These are phyloP conservation scores for Babesia bigemina DNA, from an alignment of 169 alveolate species.

Conservation along the genomic window DNA sequence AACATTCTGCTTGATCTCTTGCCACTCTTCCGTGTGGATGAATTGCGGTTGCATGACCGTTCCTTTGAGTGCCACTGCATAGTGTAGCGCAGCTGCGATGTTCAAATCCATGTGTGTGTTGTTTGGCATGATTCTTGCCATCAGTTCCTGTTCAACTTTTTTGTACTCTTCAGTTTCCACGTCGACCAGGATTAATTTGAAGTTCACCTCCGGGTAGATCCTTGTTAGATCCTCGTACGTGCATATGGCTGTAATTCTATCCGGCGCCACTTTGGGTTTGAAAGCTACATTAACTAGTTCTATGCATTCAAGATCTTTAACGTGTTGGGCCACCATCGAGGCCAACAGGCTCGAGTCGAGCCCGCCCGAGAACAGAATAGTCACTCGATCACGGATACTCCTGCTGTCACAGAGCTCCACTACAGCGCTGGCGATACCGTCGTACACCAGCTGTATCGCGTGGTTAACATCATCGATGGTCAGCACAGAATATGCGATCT, in stretches of 20 bases:
- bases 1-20: conserved; percentile 34
- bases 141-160: conserved; percentile 59
- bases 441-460: conserved; percentile 16
- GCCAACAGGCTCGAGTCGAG: conserved; percentile 74
- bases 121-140: conserved; percentile 60
- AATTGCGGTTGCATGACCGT: conserved; percentile 35
- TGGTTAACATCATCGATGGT: conserved; percentile 1
- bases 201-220: conserved; percentile 60
- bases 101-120: conserved; percentile 75
- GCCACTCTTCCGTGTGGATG: conserved; percentile 60
- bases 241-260: conserved; percentile 70
- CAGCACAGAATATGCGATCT: not conserved
- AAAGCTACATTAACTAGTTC: conserved; percentile 72
- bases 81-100: conserved; percentile 74
- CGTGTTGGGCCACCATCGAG: conserved; percentile 48
- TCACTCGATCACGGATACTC: conserved; percentile 30
- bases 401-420: conserved; percentile 9
- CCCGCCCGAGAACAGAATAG: conserved; percentile 76
- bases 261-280: conserved; percentile 67
- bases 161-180: conserved; percentile 62
- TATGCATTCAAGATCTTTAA: conserved; percentile 43
- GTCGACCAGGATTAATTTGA: conserved; percentile 68
- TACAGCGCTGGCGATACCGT: conserved; percentile 25
- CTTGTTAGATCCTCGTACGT: conserved; percentile 69
- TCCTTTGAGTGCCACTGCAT: conserved; percentile 69